A percentile compares a stretch with the other conserved stretches of the same genome.
Evolutionary conservation across 768 basidiomycete species (phyloP).

Genomic region (Suillus hirtellus): DNA sequence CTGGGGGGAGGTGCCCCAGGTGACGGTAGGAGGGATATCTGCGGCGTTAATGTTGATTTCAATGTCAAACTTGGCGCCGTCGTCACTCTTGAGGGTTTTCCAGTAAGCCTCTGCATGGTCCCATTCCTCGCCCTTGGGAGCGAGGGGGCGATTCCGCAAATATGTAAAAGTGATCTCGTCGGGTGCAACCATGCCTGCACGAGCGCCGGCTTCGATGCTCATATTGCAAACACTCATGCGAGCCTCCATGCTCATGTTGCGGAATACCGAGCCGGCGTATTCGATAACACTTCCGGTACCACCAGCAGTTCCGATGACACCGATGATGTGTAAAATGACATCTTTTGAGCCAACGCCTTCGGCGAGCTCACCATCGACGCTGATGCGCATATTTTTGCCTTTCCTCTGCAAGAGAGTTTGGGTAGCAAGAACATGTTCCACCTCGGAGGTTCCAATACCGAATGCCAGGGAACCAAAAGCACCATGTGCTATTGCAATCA

Average conservation of each 20-base stretch:
- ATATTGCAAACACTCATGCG: slow-evolving; percentile 93
- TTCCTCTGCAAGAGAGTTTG: slow-evolving; percentile 87
- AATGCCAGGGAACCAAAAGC: slow-evolving; percentile 93
- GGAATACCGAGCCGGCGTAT: slow-evolving; percentile 87
- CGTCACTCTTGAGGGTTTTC: slow-evolving; percentile 76
- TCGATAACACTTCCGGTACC: slow-evolving; percentile 92
- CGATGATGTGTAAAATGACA: slow-evolving; percentile 88
- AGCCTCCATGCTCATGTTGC: slow-evolving; percentile 85
- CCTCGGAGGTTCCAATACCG: slow-evolving; percentile 92
- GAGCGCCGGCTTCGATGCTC: slow-evolving; percentile 93
- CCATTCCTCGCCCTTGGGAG: slow-evolving; percentile 85
- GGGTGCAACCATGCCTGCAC: slow-evolving; percentile 91
- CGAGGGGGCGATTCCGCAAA: slow-evolving; percentile 76
- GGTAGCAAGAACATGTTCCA: slow-evolving; percentile 92
- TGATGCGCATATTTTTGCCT: slow-evolving; percentile 90
- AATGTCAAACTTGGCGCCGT: slow-evolving; percentile 81
- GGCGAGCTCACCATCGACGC: slow-evolving; percentile 76
- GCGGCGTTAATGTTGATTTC: slow-evolving; percentile 79
- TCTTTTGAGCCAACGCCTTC: slow-evolving; percentile 90
- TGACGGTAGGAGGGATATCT: slow-evolving; percentile 87
- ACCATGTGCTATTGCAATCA: slow-evolving; percentile 66
- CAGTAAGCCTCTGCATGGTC: slow-evolving; percentile 85
- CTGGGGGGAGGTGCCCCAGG: slow-evolving; percentile 93
- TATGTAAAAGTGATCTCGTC: slow-evolving; percentile 87
- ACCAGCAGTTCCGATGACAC: slow-evolving; percentile 89